Evolutionary conservation across 257 asterid species (phyloP).

Genomic region (Lycium barbarum): DNA sequence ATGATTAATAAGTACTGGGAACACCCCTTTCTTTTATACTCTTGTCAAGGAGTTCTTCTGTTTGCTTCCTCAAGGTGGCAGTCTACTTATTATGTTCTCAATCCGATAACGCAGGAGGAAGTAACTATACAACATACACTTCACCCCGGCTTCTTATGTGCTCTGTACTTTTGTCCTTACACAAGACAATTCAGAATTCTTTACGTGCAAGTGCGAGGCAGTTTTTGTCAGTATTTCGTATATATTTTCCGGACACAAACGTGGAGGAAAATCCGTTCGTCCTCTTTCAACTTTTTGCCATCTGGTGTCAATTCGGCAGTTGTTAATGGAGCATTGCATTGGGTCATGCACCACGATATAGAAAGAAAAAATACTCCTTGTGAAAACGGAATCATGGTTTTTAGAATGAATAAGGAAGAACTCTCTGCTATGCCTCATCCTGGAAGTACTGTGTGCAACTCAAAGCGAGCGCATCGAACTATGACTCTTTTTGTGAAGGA

Average conservation of each 20-base stretch:
- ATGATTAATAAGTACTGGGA: too few relatives aligned
- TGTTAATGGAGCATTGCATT: slow-evolving; percentile 1
- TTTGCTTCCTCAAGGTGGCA: neutral
- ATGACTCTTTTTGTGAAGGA: slow-evolving; percentile 10
- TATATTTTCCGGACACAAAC: neutral
- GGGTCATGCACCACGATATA: neutral
- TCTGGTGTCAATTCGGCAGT: neutral
- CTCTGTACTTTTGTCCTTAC: neutral
- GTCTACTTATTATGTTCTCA: neutral
- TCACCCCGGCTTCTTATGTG: neutral
- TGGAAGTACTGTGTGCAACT: neutral
- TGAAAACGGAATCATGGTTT: slow-evolving; percentile 9
- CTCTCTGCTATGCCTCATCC: slow-evolving; percentile 10
- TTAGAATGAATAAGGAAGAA: slow-evolving; percentile 1
- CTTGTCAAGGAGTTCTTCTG: too few relatives aligned
- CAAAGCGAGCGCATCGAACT: neutral
- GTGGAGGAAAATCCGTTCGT: neutral
- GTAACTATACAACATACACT: neutral
- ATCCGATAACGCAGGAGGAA: neutral
- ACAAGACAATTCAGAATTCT: neutral
- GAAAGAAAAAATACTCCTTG: neutral
- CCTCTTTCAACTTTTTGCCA: slow-evolving; percentile 8
- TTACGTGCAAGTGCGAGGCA: neutral
- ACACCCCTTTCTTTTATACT: too few relatives aligned
- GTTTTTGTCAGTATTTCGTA: neutral